Evolutionary conservation across 352 stramenopile species (phyloP).

Genomic region (Aphanomyces stellatus): DNA sequence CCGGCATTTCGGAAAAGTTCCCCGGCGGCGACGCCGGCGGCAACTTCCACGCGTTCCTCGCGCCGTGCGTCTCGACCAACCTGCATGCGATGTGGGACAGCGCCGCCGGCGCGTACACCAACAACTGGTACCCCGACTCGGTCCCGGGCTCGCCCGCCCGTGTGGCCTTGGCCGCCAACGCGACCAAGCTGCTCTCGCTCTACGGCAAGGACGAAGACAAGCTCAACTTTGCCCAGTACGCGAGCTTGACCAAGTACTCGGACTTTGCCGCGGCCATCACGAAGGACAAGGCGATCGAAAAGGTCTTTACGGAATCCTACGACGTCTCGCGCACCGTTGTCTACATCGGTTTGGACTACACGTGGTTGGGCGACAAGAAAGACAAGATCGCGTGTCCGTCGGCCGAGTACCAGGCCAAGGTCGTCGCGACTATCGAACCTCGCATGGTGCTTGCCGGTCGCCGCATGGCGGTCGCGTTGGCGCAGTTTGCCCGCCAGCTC

Average conservation of each 20-base stretch:
- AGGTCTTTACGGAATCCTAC: slow-evolving; percentile 37
- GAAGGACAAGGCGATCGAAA: too few relatives aligned
- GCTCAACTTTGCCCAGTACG: slow-evolving; percentile 39
- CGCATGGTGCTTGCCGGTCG: slow-evolving; percentile 42
- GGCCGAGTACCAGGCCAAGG: slow-evolving; percentile 30
- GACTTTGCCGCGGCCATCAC: slow-evolving; percentile 32
- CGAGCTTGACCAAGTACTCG: slow-evolving; percentile 26
- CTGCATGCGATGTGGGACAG: slow-evolving; percentile 58
- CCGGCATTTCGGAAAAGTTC: slow-evolving; percentile 38
- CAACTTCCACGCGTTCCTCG: slow-evolving; percentile 48
- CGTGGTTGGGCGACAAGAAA: slow-evolving; percentile 24
- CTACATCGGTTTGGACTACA: slow-evolving; percentile 32
- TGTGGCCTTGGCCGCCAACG: slow-evolving; percentile 28
- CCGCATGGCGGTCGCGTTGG: slow-evolving; percentile 44
- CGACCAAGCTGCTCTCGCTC: slow-evolving; percentile 33
- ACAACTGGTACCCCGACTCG: slow-evolving; percentile 37
- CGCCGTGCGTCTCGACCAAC: slow-evolving; percentile 45
- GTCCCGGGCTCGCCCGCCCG: neutral
- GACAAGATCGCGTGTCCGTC: slow-evolving; percentile 32
- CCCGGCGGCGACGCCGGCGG: slow-evolving; percentile 44
- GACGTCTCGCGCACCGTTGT: slow-evolving; percentile 32
- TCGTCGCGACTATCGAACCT: slow-evolving; percentile 31
- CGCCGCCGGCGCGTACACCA: slow-evolving; percentile 36
- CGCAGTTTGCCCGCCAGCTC: neutral
- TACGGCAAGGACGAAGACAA: slow-evolving; percentile 25